A percentile compares a stretch with the other conserved stretches of the same genome.
Conservation (phyloP, 228 moss, liverwort and hornwort genomes). For the Sphagnum fallax region DNA sequence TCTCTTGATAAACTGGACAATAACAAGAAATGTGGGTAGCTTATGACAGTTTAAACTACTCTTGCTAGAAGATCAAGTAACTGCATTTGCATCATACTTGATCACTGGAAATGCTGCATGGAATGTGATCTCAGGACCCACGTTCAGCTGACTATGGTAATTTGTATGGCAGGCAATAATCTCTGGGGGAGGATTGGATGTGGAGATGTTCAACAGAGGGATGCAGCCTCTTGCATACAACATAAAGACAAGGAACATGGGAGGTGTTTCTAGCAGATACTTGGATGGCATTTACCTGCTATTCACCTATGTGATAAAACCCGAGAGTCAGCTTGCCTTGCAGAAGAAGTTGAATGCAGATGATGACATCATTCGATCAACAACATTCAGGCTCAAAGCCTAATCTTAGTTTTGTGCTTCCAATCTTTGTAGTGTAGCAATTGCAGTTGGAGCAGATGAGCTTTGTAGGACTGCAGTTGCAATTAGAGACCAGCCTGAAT, state of each 20-base stretch:
- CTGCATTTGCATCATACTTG: too few relatives aligned
- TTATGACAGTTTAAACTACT: too few relatives aligned
- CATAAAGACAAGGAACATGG: constrained; percentile 92
- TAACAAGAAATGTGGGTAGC: too few relatives aligned
- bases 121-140: too few relatives aligned
- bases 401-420: constrained; percentile 23
- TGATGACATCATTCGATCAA: constrained; percentile 91
- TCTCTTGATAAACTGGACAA: too few relatives aligned
- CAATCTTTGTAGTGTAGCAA: not conserved
- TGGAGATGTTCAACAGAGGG: constrained; percentile 99
- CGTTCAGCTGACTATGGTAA: too few relatives aligned
- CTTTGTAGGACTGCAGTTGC: not conserved
- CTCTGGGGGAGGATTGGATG: constrained; percentile 93
- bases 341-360: constrained; percentile 89
- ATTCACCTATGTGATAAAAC: constrained; percentile 93
- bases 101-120: too few relatives aligned
- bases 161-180: constrained; percentile 57
- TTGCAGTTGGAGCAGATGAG: not conserved
- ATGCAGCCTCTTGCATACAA: constrained; percentile 99
- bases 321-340: constrained; percentile 67
- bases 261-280: constrained; percentile 79
- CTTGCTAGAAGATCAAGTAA: too few relatives aligned
- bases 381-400: constrained; percentile 84
- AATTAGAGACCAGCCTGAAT: not conserved
- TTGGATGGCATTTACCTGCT: constrained; percentile 93